Base-by-base conservation (phyloP, 164 flowering plant genomes). In the Taxillus chinensis region DNA sequence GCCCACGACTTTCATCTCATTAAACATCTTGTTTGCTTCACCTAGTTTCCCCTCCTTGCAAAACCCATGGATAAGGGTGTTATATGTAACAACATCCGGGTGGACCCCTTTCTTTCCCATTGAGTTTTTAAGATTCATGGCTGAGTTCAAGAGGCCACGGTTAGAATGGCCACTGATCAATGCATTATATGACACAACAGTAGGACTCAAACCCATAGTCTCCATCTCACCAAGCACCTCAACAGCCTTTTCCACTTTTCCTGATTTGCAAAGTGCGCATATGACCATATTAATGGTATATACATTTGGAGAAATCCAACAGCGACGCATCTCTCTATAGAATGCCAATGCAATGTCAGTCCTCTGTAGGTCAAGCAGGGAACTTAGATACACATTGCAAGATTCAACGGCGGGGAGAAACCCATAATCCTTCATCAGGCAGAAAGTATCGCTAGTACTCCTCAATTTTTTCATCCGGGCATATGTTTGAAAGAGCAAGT, bases 251-350 rank as follows among this genome's bases (percentile, higher is more conserved):
- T 83, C 95, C 39, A 88, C 37, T 43, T 77, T 83, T 41, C 90
- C 89, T 5, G 65, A 68, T 58, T 77, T 82, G 73, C 92, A 85
- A 54, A 67, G 75, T 45, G 89, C 93, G 61, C 61, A 67, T 41
- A 90, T 75, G 48, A 86, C 82, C 90, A 90, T 77, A 65, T 92
- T 92, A 39, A 92, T 62, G 8, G 96, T 90, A 71, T 82, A 87
- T 3, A 75, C 67, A 69, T 92, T 86, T 0, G 92, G 84, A 2
- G 90, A 83, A 49, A 92, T 89, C 69, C 80, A 59, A 52, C 69
- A 66, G 13, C 75, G 73, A 54, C 74, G 57, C 84, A 92, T 84
- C 68, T 86, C 90, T 55, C 68, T 73, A 54, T 89, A 89, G 64
- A 87, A 87, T 4, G 72, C 41, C 68, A 87, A 70, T 15, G 75